phyloP scores from a whole-genome alignment of 2,329 filamentous ascomycete genomes.

The Nemania diffusa region DNA sequence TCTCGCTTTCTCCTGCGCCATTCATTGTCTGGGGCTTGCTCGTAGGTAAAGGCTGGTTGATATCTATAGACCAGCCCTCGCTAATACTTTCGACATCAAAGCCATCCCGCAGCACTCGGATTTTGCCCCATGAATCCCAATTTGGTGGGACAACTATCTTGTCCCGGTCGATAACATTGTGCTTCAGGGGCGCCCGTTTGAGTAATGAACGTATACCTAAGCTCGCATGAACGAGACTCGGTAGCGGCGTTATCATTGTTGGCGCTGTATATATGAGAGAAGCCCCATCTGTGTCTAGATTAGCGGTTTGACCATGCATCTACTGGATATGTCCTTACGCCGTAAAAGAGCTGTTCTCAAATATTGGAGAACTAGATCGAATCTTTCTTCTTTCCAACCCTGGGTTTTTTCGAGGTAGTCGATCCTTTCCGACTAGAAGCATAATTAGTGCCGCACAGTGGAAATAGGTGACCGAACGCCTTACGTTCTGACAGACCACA shows the following conservation, averaged over 20 bases:
- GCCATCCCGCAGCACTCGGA: slow-evolving; percentile 87
- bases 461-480: slow-evolving; percentile 47
- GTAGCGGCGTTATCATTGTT: slow-evolving; percentile 79
- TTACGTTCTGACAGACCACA: slow-evolving; percentile 94
- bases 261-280: slow-evolving; percentile 88
- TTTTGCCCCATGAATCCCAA: slow-evolving; percentile 99
- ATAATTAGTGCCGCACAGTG: slow-evolving; percentile 33
- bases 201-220: slow-evolving; percentile 86
- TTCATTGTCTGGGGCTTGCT: slow-evolving; percentile 44
- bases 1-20: slow-evolving; percentile 43
- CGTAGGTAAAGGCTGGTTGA: slow-evolving; percentile 66
- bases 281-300: slow-evolving; percentile 70
- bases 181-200: slow-evolving; percentile 81
- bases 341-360: slow-evolving; percentile 89
- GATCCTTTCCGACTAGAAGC: slow-evolving; percentile 80
- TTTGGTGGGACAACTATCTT: slow-evolving; percentile 95
- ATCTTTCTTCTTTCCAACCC: slow-evolving; percentile 95
- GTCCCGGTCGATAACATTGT: slow-evolving; percentile 92
- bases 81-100: slow-evolving; percentile 92
- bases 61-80: slow-evolving; percentile 85
- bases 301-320: not conserved
- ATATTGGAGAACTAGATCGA: slow-evolving; percentile 95
- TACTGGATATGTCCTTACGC: slow-evolving; percentile 62
- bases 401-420: slow-evolving; percentile 89
- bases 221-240: slow-evolving; percentile 83